These are phyloP conservation scores for Penicillium crystallinum DNA, from an alignment of 495 filamentous ascomycete genomes.

Conservation along the genomic window DNA sequence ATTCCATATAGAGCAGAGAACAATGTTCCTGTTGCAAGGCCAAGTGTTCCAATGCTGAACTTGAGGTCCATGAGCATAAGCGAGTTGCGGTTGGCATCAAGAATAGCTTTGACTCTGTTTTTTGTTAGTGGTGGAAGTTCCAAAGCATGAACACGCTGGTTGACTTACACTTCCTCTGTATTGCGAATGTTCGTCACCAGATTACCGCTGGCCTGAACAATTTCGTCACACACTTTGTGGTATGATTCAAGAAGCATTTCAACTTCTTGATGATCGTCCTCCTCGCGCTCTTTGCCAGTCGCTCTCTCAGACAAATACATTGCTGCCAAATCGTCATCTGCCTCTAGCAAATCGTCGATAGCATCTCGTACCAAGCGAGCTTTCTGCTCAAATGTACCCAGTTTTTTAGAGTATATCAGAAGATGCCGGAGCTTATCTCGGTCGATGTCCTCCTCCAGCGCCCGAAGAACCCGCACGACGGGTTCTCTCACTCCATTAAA, in stretches of 20 bases:
- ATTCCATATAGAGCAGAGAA: conserved; percentile 97
- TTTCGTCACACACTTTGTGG: conserved; percentile 96
- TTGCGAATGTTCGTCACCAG: conserved; percentile 94
- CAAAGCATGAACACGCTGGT: not conserved
- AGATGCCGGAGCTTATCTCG: conserved; percentile 86
- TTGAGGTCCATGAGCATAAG: conserved; percentile 97
- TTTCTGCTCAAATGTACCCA: conserved; percentile 97
- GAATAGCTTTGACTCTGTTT: conserved; percentile 83
- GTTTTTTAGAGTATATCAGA: conserved; percentile 87
- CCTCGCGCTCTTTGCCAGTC: conserved; percentile 64
- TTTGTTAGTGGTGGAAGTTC: conserved; percentile 13
- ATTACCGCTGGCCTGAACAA: conserved; percentile 90
- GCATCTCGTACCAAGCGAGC: conserved; percentile 90
- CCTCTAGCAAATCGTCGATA: conserved; percentile 94
- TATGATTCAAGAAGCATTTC: conserved; percentile 96
- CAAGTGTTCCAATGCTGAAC: conserved; percentile 91
- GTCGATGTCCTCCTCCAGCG: conserved; percentile 96
- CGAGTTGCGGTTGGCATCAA: conserved; percentile 94
- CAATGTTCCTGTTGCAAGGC: conserved; percentile 87
- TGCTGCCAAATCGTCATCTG: conserved; percentile 87
- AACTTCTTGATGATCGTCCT: conserved; percentile 91
- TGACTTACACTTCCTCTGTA: conserved; percentile 90
- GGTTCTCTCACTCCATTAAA: conserved; percentile 90
- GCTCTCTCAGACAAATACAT: conserved; percentile 93
- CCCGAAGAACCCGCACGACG: conserved; percentile 78